Percentiles rank a stretch among this genome's conserved stretches.
Conservation (phyloP, 306 rosid species). For the Castanea sativa region DNA sequence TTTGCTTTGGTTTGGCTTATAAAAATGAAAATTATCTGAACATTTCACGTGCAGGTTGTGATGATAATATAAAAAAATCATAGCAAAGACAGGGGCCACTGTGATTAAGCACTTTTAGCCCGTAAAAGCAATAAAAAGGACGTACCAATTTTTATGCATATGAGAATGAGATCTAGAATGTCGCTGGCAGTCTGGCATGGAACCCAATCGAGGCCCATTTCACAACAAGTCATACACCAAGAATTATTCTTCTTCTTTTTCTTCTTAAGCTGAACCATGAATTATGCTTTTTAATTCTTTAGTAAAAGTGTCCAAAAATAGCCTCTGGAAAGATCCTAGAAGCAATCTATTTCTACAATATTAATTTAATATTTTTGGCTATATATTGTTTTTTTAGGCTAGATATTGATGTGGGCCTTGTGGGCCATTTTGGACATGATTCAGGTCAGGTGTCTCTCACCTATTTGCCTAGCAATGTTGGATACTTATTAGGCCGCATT, state of each 20-base stretch:
- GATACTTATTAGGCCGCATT: too few species aligned
- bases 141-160: neutral
- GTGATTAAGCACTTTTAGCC: neutral
- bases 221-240: neutral
- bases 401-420: too few species aligned
- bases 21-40: neutral
- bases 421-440: too few species aligned
- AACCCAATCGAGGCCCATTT: constrained; percentile 6
- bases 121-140: neutral
- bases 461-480: too few species aligned
- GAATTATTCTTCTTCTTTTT: neutral
- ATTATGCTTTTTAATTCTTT: neutral
- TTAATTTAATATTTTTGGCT: neutral
- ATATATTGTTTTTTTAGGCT: neutral
- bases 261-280: neutral
- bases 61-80: neutral
- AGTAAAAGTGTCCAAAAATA: neutral
- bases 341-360: neutral
- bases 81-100: neutral
- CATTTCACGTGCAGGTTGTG: constrained; percentile 7
- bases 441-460: too few species aligned
- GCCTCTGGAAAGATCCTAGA: constrained; percentile 2
- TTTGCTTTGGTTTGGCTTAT: neutral
- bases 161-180: neutral
- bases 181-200: neutral